Base-by-base conservation (phyloP, 352 stramenopile genomes). In the Phytopythium sindhum region DNA sequence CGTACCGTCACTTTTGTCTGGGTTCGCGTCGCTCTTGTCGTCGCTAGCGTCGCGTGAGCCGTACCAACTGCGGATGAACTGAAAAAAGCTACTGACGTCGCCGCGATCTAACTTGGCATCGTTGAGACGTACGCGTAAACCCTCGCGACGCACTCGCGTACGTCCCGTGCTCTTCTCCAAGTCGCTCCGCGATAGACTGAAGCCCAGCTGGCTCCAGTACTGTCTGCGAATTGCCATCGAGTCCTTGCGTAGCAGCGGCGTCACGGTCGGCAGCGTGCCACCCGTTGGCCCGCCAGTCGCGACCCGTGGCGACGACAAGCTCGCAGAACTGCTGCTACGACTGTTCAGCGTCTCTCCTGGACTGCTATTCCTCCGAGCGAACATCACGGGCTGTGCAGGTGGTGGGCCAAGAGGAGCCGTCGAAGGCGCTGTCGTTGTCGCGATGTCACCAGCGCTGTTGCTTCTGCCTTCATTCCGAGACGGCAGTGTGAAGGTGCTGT, bases 141-240 rank as follows among this genome's bases (percentile, higher is more conserved):
- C 88, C 33, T 91, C 81, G 10, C 78, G 78, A 11, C 86, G 84
- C 51, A 89, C 70, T 15, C 77, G 81, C 39, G 81, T 85, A 35
- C 73, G 73, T 11, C 81, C 81, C 0, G 82, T 93, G 39, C 81
- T 88, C 57, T 89, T 88, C 66, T 94, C 86, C 28, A 96, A 63
- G 60, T 96, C 86, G 29, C 80, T 84, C n/a, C 81, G 83, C 12
- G 86, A 91, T 28, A 90, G 53, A 72, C 77, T 93, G 41, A 96
- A 82, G 33, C 88, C 88, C 12, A 96, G 67, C 63, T 96, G 86
- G 60, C 76, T 95, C 88, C 82, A 93, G 66, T 96, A 96, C 66
- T 94, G 81, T 66, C 90, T 81, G 44, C 88, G 84, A 57, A 96
- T 92, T 5, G 84, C 83, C 64, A 89, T 89, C 24, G 81, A 90